Evolutionary conservation across 257 asterid genomes (phyloP).

Genomic region (Buddleja alternifolia): DNA sequence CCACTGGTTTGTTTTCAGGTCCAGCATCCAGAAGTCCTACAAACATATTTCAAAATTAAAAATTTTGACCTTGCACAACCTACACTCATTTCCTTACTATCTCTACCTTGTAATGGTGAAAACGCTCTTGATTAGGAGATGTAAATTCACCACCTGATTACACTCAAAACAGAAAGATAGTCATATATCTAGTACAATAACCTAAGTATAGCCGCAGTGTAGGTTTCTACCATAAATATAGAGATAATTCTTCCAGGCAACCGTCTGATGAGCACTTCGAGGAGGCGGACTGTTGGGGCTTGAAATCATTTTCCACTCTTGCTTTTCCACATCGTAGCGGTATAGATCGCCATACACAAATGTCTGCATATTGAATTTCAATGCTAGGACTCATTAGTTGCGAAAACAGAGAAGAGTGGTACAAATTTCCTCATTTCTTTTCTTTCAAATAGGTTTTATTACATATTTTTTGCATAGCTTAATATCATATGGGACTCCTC

Average conservation of each 20-base stretch:
- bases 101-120: constrained; percentile 97
- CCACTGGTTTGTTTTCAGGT: constrained; percentile 97
- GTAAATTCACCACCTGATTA: constrained; percentile 95
- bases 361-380: constrained; percentile 60
- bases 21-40: constrained; percentile 96
- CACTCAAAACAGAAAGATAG: constrained; percentile 23
- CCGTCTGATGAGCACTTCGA: constrained; percentile 96
- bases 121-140: constrained; percentile 98
- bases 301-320: constrained; percentile 88
- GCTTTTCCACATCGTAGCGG: constrained; percentile 89
- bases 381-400: constrained; percentile 25
- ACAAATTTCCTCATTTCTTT: constrained; percentile 13
- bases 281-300: constrained; percentile 99
- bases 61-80: constrained; percentile 17
- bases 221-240: constrained; percentile 72
- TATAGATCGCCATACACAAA: constrained; percentile 93
- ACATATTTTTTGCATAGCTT: constrained; percentile 4
- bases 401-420: background rate
- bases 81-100: constrained; percentile 4
- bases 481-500: background rate
- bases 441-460: background rate
- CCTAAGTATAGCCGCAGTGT: constrained; percentile 15
- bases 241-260: constrained; percentile 94
- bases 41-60: constrained; percentile 31
- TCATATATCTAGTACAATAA: constrained; percentile 17